Evolutionary conservation across 352 stramenopile species (phyloP).

Genomic region (Globisporangium parvum): DNA sequence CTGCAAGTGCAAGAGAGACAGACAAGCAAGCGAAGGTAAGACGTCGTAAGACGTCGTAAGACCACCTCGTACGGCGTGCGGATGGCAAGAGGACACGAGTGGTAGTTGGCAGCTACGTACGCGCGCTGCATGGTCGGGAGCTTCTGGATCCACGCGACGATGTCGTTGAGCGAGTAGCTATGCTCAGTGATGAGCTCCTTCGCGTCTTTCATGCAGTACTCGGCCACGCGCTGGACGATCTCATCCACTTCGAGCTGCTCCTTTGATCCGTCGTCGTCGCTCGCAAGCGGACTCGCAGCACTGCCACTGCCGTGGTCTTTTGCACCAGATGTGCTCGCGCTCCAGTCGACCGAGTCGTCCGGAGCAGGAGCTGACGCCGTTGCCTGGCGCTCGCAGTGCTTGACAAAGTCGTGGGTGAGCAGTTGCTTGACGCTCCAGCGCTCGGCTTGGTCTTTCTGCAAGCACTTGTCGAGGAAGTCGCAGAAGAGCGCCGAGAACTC

Average conservation of each 20-base stretch:
- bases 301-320: constrained; percentile 15
- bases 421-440: constrained; percentile 79
- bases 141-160: constrained; percentile 68
- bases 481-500: constrained; percentile 73
- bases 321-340: constrained; percentile 12
- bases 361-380: constrained; percentile 3
- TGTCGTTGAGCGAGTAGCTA: constrained; percentile 63
- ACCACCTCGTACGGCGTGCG: too few species aligned
- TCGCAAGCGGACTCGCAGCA: background rate
- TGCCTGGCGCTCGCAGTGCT: constrained; percentile 28
- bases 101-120: constrained; percentile 23
- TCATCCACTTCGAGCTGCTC: constrained; percentile 69
- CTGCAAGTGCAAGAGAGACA: constrained; percentile 19
- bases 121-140: constrained; percentile 78
- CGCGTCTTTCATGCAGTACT: constrained; percentile 76
- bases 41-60: too few species aligned
- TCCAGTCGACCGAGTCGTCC: constrained; percentile 22
- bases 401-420: constrained; percentile 64
- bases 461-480: constrained; percentile 78
- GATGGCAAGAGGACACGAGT: background rate
- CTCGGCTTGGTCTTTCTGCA: constrained; percentile 74
- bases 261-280: constrained; percentile 54
- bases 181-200: constrained; percentile 71
- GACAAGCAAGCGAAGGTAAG: background rate
- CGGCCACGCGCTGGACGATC: constrained; percentile 67